Conservation (phyloP, 306 rosid genomes). For the Hippophae rhamnoides region DNA sequence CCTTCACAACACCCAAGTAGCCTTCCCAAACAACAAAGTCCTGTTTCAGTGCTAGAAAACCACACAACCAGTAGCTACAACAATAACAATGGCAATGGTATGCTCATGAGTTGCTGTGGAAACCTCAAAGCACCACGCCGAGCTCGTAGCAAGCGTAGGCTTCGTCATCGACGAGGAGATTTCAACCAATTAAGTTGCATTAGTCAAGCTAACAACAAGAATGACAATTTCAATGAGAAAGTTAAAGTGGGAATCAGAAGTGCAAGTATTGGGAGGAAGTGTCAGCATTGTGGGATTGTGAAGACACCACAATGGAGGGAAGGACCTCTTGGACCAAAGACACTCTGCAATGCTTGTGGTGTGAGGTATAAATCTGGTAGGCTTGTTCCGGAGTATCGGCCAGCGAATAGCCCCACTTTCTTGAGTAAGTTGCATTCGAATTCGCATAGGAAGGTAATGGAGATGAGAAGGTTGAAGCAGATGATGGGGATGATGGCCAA, state of each 20-base stretch:
- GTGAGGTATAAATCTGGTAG: constrained; percentile 61
- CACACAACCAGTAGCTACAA: constrained; percentile 42
- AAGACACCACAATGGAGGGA: constrained; percentile 74
- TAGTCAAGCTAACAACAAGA: constrained; percentile 17
- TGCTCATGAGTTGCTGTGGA: constrained; percentile 41
- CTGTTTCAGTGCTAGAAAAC: constrained; percentile 36
- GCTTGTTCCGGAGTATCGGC: constrained; percentile 66
- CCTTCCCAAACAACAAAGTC: constrained; percentile 28
- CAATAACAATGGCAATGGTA: constrained; percentile 17
- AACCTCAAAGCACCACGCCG: constrained; percentile 50
- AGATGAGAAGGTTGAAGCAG: constrained; percentile 54
- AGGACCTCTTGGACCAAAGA: constrained; percentile 62
- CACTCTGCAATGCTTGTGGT: constrained; percentile 35
- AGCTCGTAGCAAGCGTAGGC: constrained; percentile 49
- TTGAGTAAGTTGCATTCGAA: constrained; percentile 52
- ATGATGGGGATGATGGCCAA: constrained; percentile 15
- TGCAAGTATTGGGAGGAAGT: constrained; percentile 33
- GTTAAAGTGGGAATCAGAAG: constrained; percentile 7
- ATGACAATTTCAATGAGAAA: constrained; percentile 13
- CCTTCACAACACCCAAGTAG: constrained; percentile 22
- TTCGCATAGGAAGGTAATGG: constrained; percentile 60
- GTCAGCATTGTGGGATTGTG: constrained; percentile 64
- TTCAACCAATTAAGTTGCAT: background rate
- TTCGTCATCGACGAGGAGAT: constrained; percentile 16
- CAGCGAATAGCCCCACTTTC: constrained; percentile 64